phyloP scores from a whole-genome alignment of 2,329 filamentous ascomycete genomes.

The Aspergillus pseudoglaucus region DNA sequence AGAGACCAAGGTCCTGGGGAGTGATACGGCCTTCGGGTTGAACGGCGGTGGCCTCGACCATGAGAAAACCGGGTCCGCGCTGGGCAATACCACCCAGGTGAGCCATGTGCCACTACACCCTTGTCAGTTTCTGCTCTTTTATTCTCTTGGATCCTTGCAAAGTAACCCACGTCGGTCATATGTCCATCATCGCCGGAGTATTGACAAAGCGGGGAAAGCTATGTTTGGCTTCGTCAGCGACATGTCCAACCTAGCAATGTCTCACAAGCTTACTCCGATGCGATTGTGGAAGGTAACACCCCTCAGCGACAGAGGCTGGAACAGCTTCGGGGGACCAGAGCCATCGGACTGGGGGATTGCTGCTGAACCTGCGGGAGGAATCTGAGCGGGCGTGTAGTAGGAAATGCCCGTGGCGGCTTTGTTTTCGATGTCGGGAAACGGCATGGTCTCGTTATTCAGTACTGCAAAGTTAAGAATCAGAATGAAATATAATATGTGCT shows the following conservation, averaged over 20 bases:
- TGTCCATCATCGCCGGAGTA: slow-evolving; percentile 43
- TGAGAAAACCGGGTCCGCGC: slow-evolving; percentile 65
- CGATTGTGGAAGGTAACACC: slow-evolving; percentile 53
- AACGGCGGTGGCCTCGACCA: slow-evolving; percentile 74
- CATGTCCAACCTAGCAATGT: neutral
- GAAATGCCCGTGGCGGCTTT: slow-evolving; percentile 36
- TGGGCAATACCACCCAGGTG: slow-evolving; percentile 74
- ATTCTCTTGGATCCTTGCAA: neutral
- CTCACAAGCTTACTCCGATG: slow-evolving; percentile 9
- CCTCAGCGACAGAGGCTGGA: slow-evolving; percentile 52
- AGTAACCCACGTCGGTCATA: neutral
- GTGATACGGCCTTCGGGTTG: slow-evolving; percentile 73
- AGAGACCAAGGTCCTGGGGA: slow-evolving; percentile 56
- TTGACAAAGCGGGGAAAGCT: slow-evolving; percentile 52
- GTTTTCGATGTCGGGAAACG: slow-evolving; percentile 28
- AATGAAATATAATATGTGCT: neutral
- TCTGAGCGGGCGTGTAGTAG: slow-evolving; percentile 35
- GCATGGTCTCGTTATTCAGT: slow-evolving; percentile 5
- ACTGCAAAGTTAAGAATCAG: neutral
- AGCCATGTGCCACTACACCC: slow-evolving; percentile 73
- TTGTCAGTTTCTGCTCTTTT: slow-evolving; percentile 20
- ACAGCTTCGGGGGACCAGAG: slow-evolving; percentile 47
- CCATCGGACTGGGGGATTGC: slow-evolving; percentile 38
- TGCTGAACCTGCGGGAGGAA: slow-evolving; percentile 32
- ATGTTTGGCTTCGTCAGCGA: neutral